phyloP scores from a whole-genome alignment of 192 early-diverging fungal species.

The Lobosporangium transversale region DNA sequence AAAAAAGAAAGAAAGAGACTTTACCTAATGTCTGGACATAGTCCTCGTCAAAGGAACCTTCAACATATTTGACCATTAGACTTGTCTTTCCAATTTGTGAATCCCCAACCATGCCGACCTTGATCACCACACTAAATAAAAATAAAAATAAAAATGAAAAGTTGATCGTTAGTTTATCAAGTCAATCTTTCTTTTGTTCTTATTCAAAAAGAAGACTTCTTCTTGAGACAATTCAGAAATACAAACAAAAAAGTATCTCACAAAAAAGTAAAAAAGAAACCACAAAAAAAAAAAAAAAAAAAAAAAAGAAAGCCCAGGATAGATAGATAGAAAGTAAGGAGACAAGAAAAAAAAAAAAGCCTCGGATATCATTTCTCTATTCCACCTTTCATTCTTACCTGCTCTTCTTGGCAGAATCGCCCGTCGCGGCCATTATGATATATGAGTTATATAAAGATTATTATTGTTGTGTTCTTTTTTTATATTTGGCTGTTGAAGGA shows the following conservation, averaged over 20 bases:
- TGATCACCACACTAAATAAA: constrained; percentile 79
- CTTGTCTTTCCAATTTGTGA: constrained; percentile 96
- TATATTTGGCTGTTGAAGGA: too few relatives aligned
- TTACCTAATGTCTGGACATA: constrained; percentile 94
- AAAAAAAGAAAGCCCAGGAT: not conserved
- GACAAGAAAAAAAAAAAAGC: not conserved
- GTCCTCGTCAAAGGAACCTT: constrained; percentile 93
- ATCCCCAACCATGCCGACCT: constrained; percentile 97
- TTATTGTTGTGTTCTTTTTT: not conserved
- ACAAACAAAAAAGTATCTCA: too few relatives aligned
- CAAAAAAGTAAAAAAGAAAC: not conserved
- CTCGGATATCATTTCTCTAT: not conserved
- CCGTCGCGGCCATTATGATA: constrained; percentile 26
- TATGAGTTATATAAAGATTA: not conserved
- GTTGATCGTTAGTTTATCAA: not conserved
- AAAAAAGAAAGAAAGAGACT: constrained; percentile 1
- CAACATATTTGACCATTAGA: constrained; percentile 98
- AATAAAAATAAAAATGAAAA: constrained; percentile 3
- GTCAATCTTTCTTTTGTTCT: too few relatives aligned
- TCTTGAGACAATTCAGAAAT: too few relatives aligned
- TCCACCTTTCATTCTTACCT: constrained; percentile 32
- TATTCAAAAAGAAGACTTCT: too few relatives aligned
- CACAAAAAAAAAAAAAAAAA: not conserved
- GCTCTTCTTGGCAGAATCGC: constrained; percentile 51
- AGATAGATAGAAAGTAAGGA: not conserved